A percentile compares a stretch with the other conserved stretches of the same genome.
Conservation (phyloP, 129 eudicot species). For the Tanacetum coccineum region DNA sequence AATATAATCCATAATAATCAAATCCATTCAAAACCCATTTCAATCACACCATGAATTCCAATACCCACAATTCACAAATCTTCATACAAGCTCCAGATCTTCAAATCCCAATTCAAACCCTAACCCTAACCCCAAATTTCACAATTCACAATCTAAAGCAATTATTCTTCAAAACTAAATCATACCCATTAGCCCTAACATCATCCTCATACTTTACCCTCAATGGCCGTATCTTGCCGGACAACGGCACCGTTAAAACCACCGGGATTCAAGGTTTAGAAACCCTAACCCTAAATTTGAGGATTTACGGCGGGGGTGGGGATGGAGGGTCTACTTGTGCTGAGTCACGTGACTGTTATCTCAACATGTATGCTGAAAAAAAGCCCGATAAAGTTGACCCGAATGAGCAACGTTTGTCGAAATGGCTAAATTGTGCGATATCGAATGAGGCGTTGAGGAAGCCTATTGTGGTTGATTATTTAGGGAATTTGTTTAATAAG, state of each 20-base stretch:
- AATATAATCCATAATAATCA: no score
- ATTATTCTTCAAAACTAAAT: no score
- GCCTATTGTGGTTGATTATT: conserved; percentile 68
- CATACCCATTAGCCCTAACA: background rate
- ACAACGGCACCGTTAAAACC: conserved; percentile 32
- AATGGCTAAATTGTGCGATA: conserved; percentile 75
- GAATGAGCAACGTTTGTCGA: conserved; percentile 64
- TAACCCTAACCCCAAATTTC: no score
- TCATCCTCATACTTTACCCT: conserved; percentile 45
- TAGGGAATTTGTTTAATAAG: conserved; percentile 87
- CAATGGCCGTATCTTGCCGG: conserved; percentile 54
- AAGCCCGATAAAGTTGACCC: conserved; percentile 94
- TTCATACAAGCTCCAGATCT: no score
- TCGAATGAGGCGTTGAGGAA: conserved; percentile 77
- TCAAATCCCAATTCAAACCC: no score
- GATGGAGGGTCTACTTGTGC: conserved; percentile 97
- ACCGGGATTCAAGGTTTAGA: conserved; percentile 37
- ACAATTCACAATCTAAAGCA: no score
- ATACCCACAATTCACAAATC: no score
- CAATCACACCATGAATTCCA: no score
- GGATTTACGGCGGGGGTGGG: conserved; percentile 74
- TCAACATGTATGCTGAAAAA: conserved; percentile 81
- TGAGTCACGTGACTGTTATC: conserved; percentile 90
- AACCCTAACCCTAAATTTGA: conserved; percentile 41
- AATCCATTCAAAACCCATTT: no score